Conservation (phyloP, 116 monocot species). For the Posidonia oceanica region DNA sequence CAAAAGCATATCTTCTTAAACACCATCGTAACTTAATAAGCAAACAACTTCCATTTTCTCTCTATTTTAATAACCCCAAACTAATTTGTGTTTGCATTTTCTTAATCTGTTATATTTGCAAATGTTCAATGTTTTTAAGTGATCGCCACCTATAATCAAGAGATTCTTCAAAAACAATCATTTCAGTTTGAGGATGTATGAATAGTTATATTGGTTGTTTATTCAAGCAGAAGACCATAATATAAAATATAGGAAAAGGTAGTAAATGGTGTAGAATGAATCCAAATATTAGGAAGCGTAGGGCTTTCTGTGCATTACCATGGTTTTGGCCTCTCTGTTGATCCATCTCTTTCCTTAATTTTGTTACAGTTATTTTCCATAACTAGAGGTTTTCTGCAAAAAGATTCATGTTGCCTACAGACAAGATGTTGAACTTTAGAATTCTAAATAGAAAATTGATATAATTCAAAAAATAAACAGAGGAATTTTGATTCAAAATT, state of each 20-base stretch:
- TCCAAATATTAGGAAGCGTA: not conserved
- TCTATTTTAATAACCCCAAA: too few relatives aligned
- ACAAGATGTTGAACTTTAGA: not conserved
- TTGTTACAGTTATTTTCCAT: not conserved
- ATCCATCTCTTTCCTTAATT: not conserved
- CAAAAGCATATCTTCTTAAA: not conserved
- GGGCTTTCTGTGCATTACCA: conserved; percentile 6
- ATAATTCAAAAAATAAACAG: not conserved
- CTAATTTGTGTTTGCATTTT: too few relatives aligned
- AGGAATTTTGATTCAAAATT: not conserved
- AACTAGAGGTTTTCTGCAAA: not conserved
- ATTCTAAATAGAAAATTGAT: conserved; percentile 1
- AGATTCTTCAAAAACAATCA: too few relatives aligned
- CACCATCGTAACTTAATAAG: not conserved
- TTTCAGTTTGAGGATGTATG: not conserved
- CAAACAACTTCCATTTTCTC: too few relatives aligned
- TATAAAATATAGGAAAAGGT: not conserved
- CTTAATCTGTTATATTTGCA: too few relatives aligned
- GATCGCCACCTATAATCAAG: too few relatives aligned
- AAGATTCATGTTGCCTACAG: not conserved
- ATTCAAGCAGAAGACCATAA: not conserved
- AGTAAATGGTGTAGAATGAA: not conserved
- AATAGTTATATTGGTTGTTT: not conserved
- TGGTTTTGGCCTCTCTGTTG: not conserved
- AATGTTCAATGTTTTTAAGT: too few relatives aligned